Conservation (phyloP, 108 stramenopile species). For the Stephanodiscus minutulus region DNA sequence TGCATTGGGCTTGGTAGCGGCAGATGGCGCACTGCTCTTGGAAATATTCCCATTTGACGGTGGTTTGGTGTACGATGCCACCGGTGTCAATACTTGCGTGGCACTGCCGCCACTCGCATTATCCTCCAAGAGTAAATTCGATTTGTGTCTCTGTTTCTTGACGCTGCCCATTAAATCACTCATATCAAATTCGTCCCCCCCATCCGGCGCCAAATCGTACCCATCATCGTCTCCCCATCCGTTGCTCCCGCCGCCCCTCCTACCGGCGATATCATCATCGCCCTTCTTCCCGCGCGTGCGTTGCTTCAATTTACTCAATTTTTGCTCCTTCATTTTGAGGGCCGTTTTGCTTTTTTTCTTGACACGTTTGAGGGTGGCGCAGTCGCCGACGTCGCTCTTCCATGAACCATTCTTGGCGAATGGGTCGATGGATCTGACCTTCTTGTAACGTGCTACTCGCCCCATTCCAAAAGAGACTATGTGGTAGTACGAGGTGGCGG, state of each 20-base stretch:
- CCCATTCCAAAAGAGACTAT: constrained; percentile 43
- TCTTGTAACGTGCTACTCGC: constrained; percentile 54
- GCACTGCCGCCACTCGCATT: neutral
- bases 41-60: neutral
- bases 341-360: constrained; percentile 49
- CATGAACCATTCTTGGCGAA: constrained; percentile 44
- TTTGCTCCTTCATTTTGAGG: constrained; percentile 40
- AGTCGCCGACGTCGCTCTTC: constrained; percentile 41
- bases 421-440: constrained; percentile 54
- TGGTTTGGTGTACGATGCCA: constrained; percentile 1
- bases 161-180: constrained; percentile 49
- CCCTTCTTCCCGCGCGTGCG: constrained; percentile 18
- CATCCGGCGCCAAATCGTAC: constrained; percentile 47
- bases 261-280: constrained; percentile 3
- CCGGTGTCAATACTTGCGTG: neutral
- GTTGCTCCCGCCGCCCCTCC: constrained; percentile 39
- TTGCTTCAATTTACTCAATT: constrained; percentile 26
- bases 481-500: too few species aligned
- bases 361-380: constrained; percentile 31
- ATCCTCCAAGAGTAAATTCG: constrained; percentile 20
- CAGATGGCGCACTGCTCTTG: neutral
- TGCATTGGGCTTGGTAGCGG: constrained; percentile 1
- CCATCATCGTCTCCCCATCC: constrained; percentile 41
- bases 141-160: constrained; percentile 34
- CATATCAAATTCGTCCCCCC: constrained; percentile 52